Evolutionary conservation across 345 rosid species (phyloP).

Genomic region (Corymbia maculata): DNA sequence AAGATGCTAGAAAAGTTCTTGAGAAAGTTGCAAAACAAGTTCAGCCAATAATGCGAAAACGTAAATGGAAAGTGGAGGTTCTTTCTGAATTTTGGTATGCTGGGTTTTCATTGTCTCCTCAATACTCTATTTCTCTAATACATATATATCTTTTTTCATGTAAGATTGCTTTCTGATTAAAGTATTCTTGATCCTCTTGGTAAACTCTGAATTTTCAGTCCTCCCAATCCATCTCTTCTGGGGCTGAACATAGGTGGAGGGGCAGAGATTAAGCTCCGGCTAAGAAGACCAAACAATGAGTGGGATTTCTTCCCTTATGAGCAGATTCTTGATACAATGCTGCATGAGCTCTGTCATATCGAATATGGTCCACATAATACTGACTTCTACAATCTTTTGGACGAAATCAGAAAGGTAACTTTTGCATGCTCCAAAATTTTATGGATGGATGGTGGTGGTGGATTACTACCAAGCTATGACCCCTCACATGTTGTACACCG

Average conservation of each 20-base stretch:
- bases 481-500: not conserved
- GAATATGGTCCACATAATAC: constrained; percentile 80
- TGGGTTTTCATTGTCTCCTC: not conserved
- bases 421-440: not conserved
- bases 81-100: constrained; percentile 44
- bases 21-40: constrained; percentile 64
- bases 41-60: constrained; percentile 49
- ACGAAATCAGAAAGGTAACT: constrained; percentile 67
- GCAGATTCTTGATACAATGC: constrained; percentile 83
- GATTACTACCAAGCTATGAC: not conserved
- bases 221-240: constrained; percentile 51
- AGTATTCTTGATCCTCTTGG: not conserved
- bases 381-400: constrained; percentile 84
- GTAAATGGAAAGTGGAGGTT: constrained; percentile 40
- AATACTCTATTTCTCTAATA: not conserved
- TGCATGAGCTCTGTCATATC: constrained; percentile 91
- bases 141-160: not conserved
- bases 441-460: not conserved
- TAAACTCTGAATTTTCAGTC: constrained; percentile 27
- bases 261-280: constrained; percentile 62
- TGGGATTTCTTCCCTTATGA: constrained; percentile 57
- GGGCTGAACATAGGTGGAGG: constrained; percentile 78
- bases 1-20: constrained; percentile 59
- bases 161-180: not conserved
- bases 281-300: constrained; percentile 58